Evolutionary conservation across 306 rosid species (phyloP), one percentile per base, ranked within the genome.

Genomic region (Amphicarpaea edgeworthii): DNA sequence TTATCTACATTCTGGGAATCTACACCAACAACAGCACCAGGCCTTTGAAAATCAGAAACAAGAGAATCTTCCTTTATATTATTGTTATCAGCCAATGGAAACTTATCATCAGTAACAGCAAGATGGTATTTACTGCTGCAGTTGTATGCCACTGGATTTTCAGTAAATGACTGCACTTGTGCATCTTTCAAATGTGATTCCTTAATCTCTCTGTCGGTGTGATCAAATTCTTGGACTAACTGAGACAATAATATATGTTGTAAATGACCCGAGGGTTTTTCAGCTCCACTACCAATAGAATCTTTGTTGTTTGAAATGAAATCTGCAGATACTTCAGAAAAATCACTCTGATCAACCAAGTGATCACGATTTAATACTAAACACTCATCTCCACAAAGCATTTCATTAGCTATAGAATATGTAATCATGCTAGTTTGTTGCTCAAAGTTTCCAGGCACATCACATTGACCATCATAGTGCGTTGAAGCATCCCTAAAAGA

Each of bases 1-100:
- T 75, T 53, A 47, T 64, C 32, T 68, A 49, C 50, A 23, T 68
- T 32, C 64, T 23, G 69, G 59, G 77, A 75, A 76, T 69, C 81
- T 55, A 30, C 70, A 61, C 72, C 77, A 46, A 4, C 77, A 41
- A 5, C 77, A 69, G 63, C 63, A 68, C 42, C 53, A 50, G 77
- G 28, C 19, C 72, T 75, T 74, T 73, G 88, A 82, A 79, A 53
- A 64, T 75, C 85, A n/a, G 68, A 57, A 81, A 72, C 60, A 45
- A 45, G 79, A 53, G 65, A 78, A 75, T 72, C 78, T 49, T 75
- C 80, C 67, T 72, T 73, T 30, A 19, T 19, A 55, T 75, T 81
- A 63, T 70, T 76, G 57, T 66, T 73, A 47, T 30, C 81, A 34
- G 28, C 74, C 46, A 72, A 54, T 26, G 42, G 30, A 72, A 69